phyloP scores from a whole-genome alignment of 1,284 basidiomycete species.

The Apiotrichum siamense region DNA sequence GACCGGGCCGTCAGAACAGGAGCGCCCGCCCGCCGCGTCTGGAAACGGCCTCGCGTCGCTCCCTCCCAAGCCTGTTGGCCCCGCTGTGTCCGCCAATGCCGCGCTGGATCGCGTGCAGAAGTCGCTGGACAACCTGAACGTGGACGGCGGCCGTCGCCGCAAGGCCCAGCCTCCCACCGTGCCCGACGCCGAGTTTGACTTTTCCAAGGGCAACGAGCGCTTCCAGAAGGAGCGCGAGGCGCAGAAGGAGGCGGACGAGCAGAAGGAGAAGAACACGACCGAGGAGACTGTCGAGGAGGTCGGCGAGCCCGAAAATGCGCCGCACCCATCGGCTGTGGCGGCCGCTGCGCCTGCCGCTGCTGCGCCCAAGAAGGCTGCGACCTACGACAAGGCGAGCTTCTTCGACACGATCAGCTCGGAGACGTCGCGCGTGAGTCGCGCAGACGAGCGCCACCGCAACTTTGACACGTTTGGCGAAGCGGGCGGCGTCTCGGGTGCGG shows the following conservation, averaged over 20 bases:
- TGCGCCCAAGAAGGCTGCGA: slow-evolving; percentile 5
- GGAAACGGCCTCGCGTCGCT: slow-evolving; percentile 6
- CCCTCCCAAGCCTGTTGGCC: slow-evolving; percentile 24
- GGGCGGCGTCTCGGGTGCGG: slow-evolving; percentile 19
- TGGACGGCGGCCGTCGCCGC: slow-evolving; percentile 18
- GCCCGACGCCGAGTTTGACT: slow-evolving; percentile 43
- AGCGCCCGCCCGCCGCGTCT: not conserved
- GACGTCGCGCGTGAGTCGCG: slow-evolving; percentile 29
- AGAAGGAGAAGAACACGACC: not conserved
- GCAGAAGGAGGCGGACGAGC: slow-evolving; percentile 12
- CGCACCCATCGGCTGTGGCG: slow-evolving; percentile 30
- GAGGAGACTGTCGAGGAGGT: slow-evolving; percentile 8
- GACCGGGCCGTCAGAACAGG: not conserved
- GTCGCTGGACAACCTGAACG: slow-evolving; percentile 31
- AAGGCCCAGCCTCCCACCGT: slow-evolving; percentile 28
- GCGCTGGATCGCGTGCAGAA: slow-evolving; percentile 40
- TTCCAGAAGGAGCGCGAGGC: slow-evolving; percentile 36
- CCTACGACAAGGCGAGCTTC: slow-evolving; percentile 40
- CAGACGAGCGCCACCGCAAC: slow-evolving; percentile 41
- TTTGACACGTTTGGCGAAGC: slow-evolving; percentile 44
- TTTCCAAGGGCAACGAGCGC: slow-evolving; percentile 31
- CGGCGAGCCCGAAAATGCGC: slow-evolving; percentile 24
- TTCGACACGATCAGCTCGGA: slow-evolving; percentile 37
- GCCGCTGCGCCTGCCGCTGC: not conserved
- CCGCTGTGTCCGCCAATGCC: slow-evolving; percentile 28